Conservation (phyloP, 75 land plant species). For the Chamaecyparis obtusa region DNA sequence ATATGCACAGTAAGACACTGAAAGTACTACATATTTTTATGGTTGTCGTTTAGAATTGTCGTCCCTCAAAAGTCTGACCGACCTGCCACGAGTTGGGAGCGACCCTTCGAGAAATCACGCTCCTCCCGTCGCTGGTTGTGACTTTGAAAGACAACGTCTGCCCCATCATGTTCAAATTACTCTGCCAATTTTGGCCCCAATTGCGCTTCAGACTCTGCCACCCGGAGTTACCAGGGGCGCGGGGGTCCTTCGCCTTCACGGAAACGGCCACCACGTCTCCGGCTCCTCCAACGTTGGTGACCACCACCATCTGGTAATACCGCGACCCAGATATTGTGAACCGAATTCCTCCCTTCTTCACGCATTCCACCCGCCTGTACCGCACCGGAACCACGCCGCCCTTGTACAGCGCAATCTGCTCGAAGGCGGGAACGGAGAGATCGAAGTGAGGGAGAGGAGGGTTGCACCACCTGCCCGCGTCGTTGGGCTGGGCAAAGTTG, state of each 20-base stretch:
- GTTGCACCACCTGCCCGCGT: slow-evolving; percentile 24
- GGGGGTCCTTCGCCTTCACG: slow-evolving; percentile 14
- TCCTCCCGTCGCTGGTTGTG: slow-evolving; percentile 18
- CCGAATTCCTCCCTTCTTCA: not conserved
- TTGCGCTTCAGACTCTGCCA: slow-evolving; percentile 18
- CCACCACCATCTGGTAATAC: not conserved
- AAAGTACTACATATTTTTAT: too few species aligned
- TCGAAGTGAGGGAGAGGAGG: slow-evolving; percentile 20
- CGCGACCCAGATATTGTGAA: not conserved
- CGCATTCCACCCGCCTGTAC: slow-evolving; percentile 9
- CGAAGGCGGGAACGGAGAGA: slow-evolving; percentile 17
- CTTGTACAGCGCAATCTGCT: slow-evolving; percentile 8
- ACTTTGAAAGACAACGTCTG: slow-evolving; percentile 18
- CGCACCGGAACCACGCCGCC: slow-evolving; percentile 18
- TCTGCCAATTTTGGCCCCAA: slow-evolving; percentile 27
- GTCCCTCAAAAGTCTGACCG: slow-evolving; percentile 18
- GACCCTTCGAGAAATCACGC: not conserved
- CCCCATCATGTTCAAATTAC: not conserved
- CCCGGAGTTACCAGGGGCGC: not conserved
- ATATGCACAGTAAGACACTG: too few species aligned
- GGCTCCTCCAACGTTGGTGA: slow-evolving; percentile 19
- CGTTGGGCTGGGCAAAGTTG: not conserved
- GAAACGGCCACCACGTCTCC: slow-evolving; percentile 23
- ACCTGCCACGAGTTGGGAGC: slow-evolving; percentile 15
- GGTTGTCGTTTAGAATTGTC: not conserved